Evolutionary conservation across 306 rosid genomes (phyloP).

Genomic region (Mimosa bimucronata): DNA sequence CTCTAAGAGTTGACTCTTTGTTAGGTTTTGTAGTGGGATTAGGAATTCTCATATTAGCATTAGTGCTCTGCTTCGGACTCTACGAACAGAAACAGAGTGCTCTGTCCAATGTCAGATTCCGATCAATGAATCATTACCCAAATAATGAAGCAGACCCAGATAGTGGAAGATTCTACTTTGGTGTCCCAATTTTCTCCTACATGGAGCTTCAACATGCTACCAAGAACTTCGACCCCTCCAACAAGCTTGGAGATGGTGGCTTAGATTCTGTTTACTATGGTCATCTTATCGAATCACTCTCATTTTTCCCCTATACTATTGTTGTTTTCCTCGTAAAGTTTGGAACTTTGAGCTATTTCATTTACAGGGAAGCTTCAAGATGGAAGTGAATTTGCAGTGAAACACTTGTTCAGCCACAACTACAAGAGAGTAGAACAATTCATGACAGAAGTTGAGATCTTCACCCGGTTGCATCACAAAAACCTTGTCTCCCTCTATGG

Average conservation of each 20-base stretch:
- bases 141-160: constrained; percentile 38
- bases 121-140: neutral
- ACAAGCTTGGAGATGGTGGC: constrained; percentile 58
- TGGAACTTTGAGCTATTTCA: neutral
- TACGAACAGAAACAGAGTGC: constrained; percentile 16
- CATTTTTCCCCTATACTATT: too few species aligned
- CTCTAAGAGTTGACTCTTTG: neutral
- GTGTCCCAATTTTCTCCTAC: constrained; percentile 57
- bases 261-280: constrained; percentile 60
- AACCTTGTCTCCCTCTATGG: neutral
- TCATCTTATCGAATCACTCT: too few species aligned
- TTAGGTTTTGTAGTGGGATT: constrained; percentile 29
- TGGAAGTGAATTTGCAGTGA: neutral
- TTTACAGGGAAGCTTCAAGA: neutral
- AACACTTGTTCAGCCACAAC: neutral
- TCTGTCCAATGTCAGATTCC: neutral
- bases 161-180: constrained; percentile 42
- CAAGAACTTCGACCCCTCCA: constrained; percentile 49
- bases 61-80: constrained; percentile 21
- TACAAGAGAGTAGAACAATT: neutral
- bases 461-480: neutral
- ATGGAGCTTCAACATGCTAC: constrained; percentile 66
- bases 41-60: constrained; percentile 10
- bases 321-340: neutral
- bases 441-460: neutral